phyloP scores from a whole-genome alignment of 2,329 filamentous ascomycete species.

The Apiospora saccharicola region DNA sequence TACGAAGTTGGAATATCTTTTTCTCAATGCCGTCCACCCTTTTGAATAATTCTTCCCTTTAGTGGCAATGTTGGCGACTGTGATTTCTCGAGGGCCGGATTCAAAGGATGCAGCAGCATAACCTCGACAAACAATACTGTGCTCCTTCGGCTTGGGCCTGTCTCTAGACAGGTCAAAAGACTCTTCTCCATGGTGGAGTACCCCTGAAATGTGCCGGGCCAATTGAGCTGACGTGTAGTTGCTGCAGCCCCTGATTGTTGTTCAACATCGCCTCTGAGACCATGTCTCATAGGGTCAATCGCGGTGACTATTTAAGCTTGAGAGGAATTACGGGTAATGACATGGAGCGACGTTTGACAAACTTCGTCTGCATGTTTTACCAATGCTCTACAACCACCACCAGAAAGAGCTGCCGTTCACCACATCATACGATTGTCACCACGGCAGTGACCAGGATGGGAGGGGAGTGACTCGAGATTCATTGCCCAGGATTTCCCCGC shows the following conservation, averaged over 20 bases:
- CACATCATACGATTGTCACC: background rate
- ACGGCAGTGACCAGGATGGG: background rate
- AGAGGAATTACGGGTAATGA: background rate
- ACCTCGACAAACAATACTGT: no score
- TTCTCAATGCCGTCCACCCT: no score
- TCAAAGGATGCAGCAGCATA: background rate
- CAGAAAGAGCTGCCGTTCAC: background rate
- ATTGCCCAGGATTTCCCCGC: background rate
- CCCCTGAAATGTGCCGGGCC: background rate
- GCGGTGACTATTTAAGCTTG: constrained; percentile 10
- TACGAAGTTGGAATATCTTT: background rate
- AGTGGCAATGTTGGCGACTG: background rate
- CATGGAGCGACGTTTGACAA: background rate
- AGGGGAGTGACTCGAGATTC: background rate
- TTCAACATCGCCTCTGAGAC: background rate
- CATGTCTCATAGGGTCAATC: background rate
- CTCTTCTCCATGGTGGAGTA: background rate
- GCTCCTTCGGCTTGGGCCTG: background rate
- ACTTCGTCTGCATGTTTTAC: constrained; percentile 12
- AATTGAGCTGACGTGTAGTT: constrained; percentile 5
- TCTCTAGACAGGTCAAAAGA: background rate
- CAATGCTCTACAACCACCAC: background rate
- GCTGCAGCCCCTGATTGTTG: background rate
- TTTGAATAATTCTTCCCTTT: background rate
- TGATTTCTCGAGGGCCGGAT: no score